Percentiles rank a stretch among this genome's conserved stretches.
Evolutionary conservation across 805 yeast genomes (phyloP).

Genomic region (Middelhovenomyces tepae): DNA sequence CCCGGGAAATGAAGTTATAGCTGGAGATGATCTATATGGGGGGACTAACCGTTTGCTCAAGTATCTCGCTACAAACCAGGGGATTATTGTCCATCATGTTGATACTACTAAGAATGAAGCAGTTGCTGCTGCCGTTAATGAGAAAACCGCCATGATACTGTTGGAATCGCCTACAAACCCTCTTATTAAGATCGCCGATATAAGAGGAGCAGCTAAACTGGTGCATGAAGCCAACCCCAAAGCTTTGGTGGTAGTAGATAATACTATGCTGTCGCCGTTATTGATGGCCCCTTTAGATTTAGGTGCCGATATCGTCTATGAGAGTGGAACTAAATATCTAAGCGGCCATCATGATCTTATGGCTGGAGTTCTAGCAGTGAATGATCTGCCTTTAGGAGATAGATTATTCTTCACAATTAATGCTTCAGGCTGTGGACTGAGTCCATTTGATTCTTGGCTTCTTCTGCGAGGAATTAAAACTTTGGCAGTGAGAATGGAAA

Average conservation of each 20-base stretch:
- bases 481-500: constrained; percentile 73
- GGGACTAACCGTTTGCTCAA: constrained; percentile 84
- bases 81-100: constrained; percentile 59
- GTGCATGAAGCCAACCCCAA: constrained; percentile 64
- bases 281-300: constrained; percentile 76
- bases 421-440: constrained; percentile 82
- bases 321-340: constrained; percentile 85
- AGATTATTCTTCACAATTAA: constrained; percentile 69
- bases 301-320: constrained; percentile 88
- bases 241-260: constrained; percentile 77
- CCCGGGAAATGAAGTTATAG: constrained; percentile 86
- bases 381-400: constrained; percentile 55
- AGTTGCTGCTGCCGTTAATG: constrained; percentile 47
- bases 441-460: constrained; percentile 92
- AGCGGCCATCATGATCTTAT: constrained; percentile 94
- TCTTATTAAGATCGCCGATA: constrained; percentile 76
- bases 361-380: constrained; percentile 87
- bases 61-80: constrained; percentile 54
- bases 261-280: constrained; percentile 95
- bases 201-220: constrained; percentile 52
- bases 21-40: constrained; percentile 93
- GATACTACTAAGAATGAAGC: constrained; percentile 70
- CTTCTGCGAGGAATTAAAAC: constrained; percentile 84
- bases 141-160: constrained; percentile 64
- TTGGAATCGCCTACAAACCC: constrained; percentile 94